phyloP scores from a whole-genome alignment of 768 basidiomycete species.

The Xerocomellus amylosporus region DNA sequence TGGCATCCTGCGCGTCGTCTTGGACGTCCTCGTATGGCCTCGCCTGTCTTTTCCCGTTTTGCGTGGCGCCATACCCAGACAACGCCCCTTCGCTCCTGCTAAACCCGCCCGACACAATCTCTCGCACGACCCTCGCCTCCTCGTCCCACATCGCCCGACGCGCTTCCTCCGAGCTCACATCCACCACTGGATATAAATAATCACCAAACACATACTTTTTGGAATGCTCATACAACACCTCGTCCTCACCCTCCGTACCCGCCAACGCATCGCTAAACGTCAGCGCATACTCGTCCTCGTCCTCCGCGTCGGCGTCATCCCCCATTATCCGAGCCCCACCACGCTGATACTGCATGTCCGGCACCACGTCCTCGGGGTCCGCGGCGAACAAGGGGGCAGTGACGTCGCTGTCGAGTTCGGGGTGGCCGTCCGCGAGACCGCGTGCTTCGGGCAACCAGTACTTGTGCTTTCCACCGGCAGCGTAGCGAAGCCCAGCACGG shows the following conservation, averaged over 20 bases:
- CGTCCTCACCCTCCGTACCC: slow-evolving; percentile 66
- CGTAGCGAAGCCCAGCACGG: slow-evolving; percentile 87
- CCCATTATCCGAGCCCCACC: slow-evolving; percentile 13
- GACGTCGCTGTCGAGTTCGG: slow-evolving; percentile 49
- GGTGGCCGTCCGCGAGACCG: slow-evolving; percentile 23
- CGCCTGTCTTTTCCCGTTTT: slow-evolving; percentile 5
- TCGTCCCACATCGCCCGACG: slow-evolving; percentile 30
- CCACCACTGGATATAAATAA: slow-evolving; percentile 86
- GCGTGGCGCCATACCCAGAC: slow-evolving; percentile 30
- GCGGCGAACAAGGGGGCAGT: slow-evolving; percentile 71
- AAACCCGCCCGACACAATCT: slow-evolving; percentile 17
- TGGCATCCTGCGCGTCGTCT: slow-evolving; percentile 17
- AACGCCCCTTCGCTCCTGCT: neutral
- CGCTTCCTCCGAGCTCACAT: slow-evolving; percentile 64
- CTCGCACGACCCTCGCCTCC: slow-evolving; percentile 30
- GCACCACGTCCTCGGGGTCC: slow-evolving; percentile 61
- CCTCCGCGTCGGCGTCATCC: slow-evolving; percentile 34
- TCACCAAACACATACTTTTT: slow-evolving; percentile 84
- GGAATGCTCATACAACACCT: slow-evolving; percentile 72
- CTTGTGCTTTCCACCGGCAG: slow-evolving; percentile 85
- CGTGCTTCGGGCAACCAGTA: slow-evolving; percentile 87
- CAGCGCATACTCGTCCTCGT: slow-evolving; percentile 35
- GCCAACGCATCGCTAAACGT: slow-evolving; percentile 27
- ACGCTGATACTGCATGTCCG: slow-evolving; percentile 45
- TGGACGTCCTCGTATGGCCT: slow-evolving; percentile 6